phyloP scores from a whole-genome alignment of 2,329 filamentous ascomycete genomes.

The Neoscytalidium dimidiatum region DNA sequence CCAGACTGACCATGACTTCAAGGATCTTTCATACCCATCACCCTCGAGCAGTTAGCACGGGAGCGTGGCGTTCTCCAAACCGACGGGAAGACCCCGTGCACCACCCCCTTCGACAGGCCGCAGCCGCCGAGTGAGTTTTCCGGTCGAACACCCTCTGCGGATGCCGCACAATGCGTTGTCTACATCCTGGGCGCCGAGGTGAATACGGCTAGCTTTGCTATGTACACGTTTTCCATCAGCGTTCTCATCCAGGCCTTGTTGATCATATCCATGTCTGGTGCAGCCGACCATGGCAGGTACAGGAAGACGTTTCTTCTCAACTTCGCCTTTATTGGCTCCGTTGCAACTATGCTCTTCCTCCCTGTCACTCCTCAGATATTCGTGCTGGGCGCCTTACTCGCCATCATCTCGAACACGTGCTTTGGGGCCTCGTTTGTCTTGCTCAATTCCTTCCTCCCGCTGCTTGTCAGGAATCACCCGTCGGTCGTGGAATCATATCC shows the following conservation, averaged over 20 bases:
- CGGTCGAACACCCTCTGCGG: slow-evolving; percentile 22
- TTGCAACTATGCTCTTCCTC: slow-evolving; percentile 86
- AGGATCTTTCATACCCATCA: slow-evolving; percentile 94
- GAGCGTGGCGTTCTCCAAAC: slow-evolving; percentile 86
- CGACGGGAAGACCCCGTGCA: slow-evolving; percentile 76
- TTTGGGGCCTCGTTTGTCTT: slow-evolving; percentile 95
- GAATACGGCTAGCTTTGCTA: slow-evolving; percentile 95
- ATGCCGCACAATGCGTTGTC: slow-evolving; percentile 71
- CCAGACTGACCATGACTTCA: slow-evolving; percentile 6
- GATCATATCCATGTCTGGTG: slow-evolving; percentile 94
- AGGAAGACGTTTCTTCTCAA: slow-evolving; percentile 82
- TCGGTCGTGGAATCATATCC: slow-evolving; percentile 33
- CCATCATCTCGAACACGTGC: slow-evolving; percentile 88
- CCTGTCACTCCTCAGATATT: slow-evolving; percentile 75
- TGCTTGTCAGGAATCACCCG: slow-evolving; percentile 87
- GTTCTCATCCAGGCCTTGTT: slow-evolving; percentile 86
- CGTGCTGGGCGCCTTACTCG: slow-evolving; percentile 77
- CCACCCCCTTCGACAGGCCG: slow-evolving; percentile 41
- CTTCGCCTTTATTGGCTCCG: slow-evolving; percentile 82
- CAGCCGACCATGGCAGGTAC: slow-evolving; percentile 86
- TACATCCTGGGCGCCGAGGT: slow-evolving; percentile 80
- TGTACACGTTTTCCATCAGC: slow-evolving; percentile 96
- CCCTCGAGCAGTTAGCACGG: slow-evolving; percentile 87
- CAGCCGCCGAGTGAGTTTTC: slow-evolving; percentile 24
- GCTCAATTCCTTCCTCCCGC: slow-evolving; percentile 89